phyloP scores from a whole-genome alignment of 2,329 filamentous ascomycete genomes.

The Ophiostoma quercus region DNA sequence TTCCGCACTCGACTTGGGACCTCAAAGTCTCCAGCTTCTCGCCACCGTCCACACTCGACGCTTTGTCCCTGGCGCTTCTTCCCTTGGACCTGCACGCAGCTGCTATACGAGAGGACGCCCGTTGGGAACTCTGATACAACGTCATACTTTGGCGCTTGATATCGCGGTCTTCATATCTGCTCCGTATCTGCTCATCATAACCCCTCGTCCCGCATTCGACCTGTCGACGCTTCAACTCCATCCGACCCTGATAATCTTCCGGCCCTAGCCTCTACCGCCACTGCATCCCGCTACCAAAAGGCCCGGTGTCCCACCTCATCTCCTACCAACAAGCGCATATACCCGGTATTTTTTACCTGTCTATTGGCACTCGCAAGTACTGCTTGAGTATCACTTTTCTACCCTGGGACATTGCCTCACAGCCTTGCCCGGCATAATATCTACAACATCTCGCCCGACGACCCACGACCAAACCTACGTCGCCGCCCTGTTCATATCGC shows the following conservation, averaged over 20 bases:
- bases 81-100: not conserved
- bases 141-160: not conserved
- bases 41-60: conserved; percentile 6
- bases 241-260: conserved; percentile 5
- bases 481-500: not conserved
- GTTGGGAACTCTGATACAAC: not conserved
- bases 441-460: not conserved
- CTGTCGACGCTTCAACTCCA: not conserved
- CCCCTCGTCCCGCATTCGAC: not conserved
- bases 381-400: not conserved
- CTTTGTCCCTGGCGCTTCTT: conserved; percentile 6
- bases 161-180: not conserved
- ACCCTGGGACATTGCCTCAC: not conserved
- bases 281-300: conserved; percentile 11
- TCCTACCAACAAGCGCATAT: not conserved
- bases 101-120: not conserved
- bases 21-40: conserved; percentile 1
- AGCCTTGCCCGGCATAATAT: not conserved
- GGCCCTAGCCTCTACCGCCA: conserved; percentile 16
- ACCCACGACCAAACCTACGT: not conserved
- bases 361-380: not conserved
- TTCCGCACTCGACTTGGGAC: conserved; percentile 1
- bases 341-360: conserved; percentile 10
- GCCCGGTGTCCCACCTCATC: conserved; percentile 11
- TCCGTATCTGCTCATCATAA: conserved; percentile 1